Conservation (phyloP, 2,329 filamentous ascomycete genomes). For the Colletotrichum magnum region DNA sequence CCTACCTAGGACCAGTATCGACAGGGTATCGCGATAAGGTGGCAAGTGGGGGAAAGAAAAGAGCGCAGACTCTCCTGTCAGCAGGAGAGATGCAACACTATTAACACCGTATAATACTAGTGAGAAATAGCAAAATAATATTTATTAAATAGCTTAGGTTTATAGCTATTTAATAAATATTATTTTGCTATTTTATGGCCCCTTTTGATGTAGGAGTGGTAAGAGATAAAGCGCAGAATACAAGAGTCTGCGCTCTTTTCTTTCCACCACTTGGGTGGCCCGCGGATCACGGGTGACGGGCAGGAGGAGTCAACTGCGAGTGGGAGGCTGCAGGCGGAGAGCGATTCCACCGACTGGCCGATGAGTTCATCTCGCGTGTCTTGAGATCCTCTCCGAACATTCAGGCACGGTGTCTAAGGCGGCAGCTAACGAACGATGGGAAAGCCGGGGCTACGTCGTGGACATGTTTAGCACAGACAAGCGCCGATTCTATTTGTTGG, state of each 20-base stretch:
- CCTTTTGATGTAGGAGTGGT: no score
- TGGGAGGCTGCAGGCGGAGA: background rate
- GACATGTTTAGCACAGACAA: conserved; percentile 25
- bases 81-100: no score
- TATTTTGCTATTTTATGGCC: no score
- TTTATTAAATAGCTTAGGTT: no score
- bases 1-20: conserved; percentile 13
- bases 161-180: no score
- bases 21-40: background rate
- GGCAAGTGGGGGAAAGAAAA: background rate
- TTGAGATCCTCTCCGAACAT: conserved; percentile 5
- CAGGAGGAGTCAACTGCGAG: no score
- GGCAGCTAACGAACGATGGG: conserved; percentile 35
- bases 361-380: background rate
- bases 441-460: conserved; percentile 17
- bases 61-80: no score
- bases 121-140: no score
- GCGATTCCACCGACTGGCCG: conserved; percentile 2
- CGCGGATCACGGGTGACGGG: background rate
- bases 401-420: conserved; percentile 25
- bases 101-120: no score
- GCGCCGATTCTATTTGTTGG: background rate
- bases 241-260: no score
- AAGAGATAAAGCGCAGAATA: no score
- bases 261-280: background rate